Percentiles rank a stretch among this genome's conserved stretches.
phyloP scores from a whole-genome alignment of 2,329 filamentous ascomycete genomes.

The Sclerotinia spermophila region DNA sequence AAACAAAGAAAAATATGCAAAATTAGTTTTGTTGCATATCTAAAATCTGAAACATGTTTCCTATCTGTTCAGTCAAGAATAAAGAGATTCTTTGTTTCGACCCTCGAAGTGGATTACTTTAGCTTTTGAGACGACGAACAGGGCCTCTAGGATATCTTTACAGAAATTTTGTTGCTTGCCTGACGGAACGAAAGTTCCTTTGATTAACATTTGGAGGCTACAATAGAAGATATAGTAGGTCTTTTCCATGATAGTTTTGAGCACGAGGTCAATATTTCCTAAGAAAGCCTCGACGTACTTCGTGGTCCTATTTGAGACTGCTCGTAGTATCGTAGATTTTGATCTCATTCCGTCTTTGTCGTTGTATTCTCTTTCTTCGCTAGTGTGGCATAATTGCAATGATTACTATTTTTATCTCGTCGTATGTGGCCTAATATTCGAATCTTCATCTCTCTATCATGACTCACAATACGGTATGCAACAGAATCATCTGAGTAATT shows the following conservation, averaged over 20 bases:
- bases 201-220: background rate
- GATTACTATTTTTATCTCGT: background rate
- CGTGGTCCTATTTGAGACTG: background rate
- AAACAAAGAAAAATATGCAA: background rate
- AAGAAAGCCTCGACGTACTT: background rate
- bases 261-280: background rate
- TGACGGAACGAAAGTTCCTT: constrained; percentile 7
- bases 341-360: background rate
- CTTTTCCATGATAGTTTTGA: background rate
- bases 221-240: background rate
- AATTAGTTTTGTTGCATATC: constrained; percentile 8
- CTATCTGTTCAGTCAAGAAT: background rate
- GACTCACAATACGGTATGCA: background rate
- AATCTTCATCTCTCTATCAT: background rate
- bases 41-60: constrained; percentile 17
- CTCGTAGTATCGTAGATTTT: background rate
- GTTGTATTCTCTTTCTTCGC: background rate
- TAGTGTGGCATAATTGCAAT: background rate
- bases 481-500: background rate
- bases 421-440: background rate
- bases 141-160: background rate
- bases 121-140: too few species aligned
- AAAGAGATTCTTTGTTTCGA: constrained; percentile 4
- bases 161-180: background rate
- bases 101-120: too few species aligned